Percentiles rank a stretch among this genome's conserved stretches.
Conservation (phyloP, 208 protist genomes). For the Trypanosoma scelopori region DNA sequence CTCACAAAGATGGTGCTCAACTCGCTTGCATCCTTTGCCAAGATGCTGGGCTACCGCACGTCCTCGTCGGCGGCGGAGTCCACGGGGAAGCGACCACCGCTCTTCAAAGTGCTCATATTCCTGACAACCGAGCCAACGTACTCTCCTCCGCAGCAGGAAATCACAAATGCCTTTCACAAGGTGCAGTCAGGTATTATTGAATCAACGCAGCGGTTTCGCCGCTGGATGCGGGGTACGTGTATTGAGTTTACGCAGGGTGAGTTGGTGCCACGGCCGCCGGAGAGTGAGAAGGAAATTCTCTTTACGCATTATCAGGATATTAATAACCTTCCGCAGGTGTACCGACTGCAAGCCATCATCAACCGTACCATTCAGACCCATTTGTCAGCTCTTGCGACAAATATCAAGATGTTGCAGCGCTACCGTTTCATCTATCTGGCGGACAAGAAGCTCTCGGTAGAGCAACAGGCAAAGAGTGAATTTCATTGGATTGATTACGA, state of each 20-base stretch:
- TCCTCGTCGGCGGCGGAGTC: conserved; percentile 16
- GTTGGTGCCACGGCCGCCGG: conserved; percentile 79
- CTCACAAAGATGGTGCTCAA: conserved; percentile 90
- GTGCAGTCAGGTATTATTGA: conserved; percentile 93
- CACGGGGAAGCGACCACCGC: conserved; percentile 46
- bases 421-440: conserved; percentile 94
- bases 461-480: conserved; percentile 93
- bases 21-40: conserved; percentile 84
- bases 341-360: conserved; percentile 88
- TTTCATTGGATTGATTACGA: conserved; percentile 95
- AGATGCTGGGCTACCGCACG: conserved; percentile 82
- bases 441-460: conserved; percentile 94
- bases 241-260: conserved; percentile 93
- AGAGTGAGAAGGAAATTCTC: conserved; percentile 79
- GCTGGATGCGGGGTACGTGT: conserved; percentile 97
- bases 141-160: conserved; percentile 93
- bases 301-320: conserved; percentile 97
- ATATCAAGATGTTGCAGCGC: conserved; percentile 92
- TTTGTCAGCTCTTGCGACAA: conserved; percentile 79
- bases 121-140: conserved; percentile 92
- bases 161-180: conserved; percentile 91
- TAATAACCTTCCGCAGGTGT: conserved; percentile 82
- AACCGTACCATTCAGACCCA: conserved; percentile 93
- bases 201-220: conserved; percentile 92
- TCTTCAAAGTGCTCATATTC: conserved; percentile 94